Evolutionary conservation across 2,329 filamentous ascomycete species (phyloP), one percentile per base, ranked within the genome.

Genomic region (Periconia digitata): DNA sequence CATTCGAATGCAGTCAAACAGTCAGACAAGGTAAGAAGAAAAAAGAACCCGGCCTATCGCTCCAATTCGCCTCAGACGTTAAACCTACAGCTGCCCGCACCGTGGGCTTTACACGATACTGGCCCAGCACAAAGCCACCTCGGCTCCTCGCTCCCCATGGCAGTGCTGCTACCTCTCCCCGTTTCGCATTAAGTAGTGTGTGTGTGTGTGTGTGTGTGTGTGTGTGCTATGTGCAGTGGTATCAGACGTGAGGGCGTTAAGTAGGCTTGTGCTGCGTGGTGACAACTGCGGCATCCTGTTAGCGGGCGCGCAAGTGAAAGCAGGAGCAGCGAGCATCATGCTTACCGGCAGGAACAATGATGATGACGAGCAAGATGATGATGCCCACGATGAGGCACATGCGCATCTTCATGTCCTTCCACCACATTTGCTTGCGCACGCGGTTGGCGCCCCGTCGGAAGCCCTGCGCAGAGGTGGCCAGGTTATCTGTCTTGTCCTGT

Each of bases 361-460:
- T 97, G 73, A 99, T 84, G 62, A 95, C 78, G 60, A 99, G 83
- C 63, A 99, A 81, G 62, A 97, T 83, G 72, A 97, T 87, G 74
- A 99, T 88, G 67, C 92, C 94, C 50, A 86, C 81, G 70, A 95
- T 88, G 63, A 99, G 80, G 77, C 92, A 97, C 81, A 96, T 94
- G 74, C 94, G 86, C 94, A 99, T 99, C 85, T 97, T 97, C 90
- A 96, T 95, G 71, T 97, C 92, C 83, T 97, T 97, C 92, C 92
- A 97, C 92, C 92, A 97, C 92, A 97, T 97, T 76, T 95, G 86
- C 75, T 79, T 79, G 74, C 94, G 86, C 63, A 99, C 92, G 65
- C 90, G 82, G 80, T 97, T 99, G 75, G 95, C 94, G 58, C 94
- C 92, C 60, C 92, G 87, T 67, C 92, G 90, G 84, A 99, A 99